phyloP scores from a whole-genome alignment of 2,329 filamentous ascomycete species.

The Fusarium torreyae region DNA sequence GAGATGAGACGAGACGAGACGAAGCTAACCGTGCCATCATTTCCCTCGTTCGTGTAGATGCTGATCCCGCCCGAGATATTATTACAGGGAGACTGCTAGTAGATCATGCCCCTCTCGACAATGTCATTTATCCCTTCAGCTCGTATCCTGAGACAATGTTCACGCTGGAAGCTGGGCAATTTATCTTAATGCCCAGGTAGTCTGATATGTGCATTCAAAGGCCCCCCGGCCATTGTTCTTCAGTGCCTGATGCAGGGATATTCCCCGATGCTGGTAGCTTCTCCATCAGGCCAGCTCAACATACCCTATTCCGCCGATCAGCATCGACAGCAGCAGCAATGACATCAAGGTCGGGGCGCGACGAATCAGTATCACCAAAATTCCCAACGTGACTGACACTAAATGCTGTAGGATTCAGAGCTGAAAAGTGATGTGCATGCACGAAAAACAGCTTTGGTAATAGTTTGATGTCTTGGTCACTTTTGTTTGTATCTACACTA shows the following conservation, averaged over 20 bases:
- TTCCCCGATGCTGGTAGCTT: background rate
- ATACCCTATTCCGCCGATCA: conserved; percentile 8
- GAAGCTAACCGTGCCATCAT: conserved; percentile 1
- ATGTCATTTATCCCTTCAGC: background rate
- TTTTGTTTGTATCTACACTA: conserved; percentile 27
- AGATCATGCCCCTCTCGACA: conserved; percentile 6
- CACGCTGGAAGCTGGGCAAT: background rate
- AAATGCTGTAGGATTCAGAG: background rate
- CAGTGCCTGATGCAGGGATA: conserved; percentile 9
- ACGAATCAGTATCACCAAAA: conserved; percentile 3
- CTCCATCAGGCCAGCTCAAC: conserved; percentile 4
- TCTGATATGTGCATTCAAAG: conserved; percentile 1
- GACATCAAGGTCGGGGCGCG: conserved; percentile 23
- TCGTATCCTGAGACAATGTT: conserved; percentile 20
- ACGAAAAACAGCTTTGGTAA: background rate
- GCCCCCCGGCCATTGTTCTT: conserved; percentile 1
- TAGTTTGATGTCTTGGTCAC: conserved; percentile 10
- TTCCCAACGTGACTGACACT: background rate
- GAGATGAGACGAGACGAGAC: background rate
- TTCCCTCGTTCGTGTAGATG: conserved; percentile 24
- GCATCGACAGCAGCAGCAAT: conserved; percentile 8
- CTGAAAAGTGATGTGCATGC: conserved; percentile 1
- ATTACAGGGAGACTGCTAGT: conserved; percentile 1
- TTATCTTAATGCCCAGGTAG: conserved; percentile 2
- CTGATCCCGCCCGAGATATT: background rate